Evolutionary conservation across 768 basidiomycete species (phyloP).

Genomic region (Hemileccinum impolitum): DNA sequence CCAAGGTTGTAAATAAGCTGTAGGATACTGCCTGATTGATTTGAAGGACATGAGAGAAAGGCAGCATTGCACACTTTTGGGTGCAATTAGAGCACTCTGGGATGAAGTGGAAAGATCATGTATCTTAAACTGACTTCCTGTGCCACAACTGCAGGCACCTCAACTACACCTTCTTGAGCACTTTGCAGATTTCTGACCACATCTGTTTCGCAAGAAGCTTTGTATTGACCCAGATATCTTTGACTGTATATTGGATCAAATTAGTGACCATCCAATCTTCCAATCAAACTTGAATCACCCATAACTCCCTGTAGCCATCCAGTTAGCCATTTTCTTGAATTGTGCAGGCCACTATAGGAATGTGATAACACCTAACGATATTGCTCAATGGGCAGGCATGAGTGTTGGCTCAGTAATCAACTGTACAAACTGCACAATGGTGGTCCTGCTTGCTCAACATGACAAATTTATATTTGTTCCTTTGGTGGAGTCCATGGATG

Average conservation of each 20-base stretch:
- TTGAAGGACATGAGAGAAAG: too few relatives aligned
- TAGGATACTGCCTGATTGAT: too few relatives aligned
- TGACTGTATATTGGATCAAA: constrained; percentile 17
- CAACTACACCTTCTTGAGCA: constrained; percentile 6
- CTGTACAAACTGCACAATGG: background rate
- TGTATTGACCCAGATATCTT: constrained; percentile 26
- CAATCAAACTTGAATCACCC: constrained; percentile 11
- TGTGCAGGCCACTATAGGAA: constrained; percentile 30
- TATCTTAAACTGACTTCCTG: too few relatives aligned
- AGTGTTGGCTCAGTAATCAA: constrained; percentile 3
- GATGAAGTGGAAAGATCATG: too few relatives aligned
- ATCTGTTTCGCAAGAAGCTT: constrained; percentile 27
- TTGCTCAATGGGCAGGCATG: constrained; percentile 7
- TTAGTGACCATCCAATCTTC: constrained; percentile 27
- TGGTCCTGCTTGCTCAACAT: too few relatives aligned
- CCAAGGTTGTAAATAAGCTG: too few relatives aligned
- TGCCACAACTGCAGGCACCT: background rate
- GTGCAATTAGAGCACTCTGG: too few relatives aligned
- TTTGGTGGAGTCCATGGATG: background rate
- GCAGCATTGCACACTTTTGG: too few relatives aligned
- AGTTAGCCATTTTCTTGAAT: constrained; percentile 28
- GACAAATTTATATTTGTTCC: too few relatives aligned
- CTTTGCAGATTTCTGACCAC: constrained; percentile 8
- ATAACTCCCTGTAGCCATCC: constrained; percentile 27
- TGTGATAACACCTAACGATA: background rate